Evolutionary conservation across 108 stramenopile genomes (phyloP), one percentile per base, ranked within the genome.

Genomic region (Cyclotella atomus): DNA sequence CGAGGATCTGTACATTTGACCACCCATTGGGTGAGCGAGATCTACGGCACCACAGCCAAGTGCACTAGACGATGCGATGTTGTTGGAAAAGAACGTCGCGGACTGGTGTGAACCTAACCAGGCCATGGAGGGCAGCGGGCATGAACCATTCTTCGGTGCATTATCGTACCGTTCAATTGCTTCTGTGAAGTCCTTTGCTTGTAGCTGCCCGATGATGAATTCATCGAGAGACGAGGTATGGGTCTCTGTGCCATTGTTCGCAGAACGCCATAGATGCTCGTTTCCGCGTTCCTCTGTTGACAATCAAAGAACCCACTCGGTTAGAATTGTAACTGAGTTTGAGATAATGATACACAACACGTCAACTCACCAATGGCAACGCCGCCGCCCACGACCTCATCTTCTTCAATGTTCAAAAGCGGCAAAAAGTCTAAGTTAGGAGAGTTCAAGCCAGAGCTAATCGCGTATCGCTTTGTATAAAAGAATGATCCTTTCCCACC

Each of bases 31-130:
- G 77, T 95, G 94, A 21, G 83, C 75, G 32, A 95, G 76, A 52
- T 95, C 94, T 19, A 95, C 70, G 27, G 91, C 90, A 17, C 94
- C 94, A 47, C 94, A 95, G n/a, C 94, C 94, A 35, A 92, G 65
- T 5, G 81, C 80, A 65, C 87, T 85, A 34, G 91, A 91, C 25
- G 88, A 89, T 6, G 88, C 71, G 17, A 88, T 89, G 75, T 92
- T 92, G 66, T 89, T 87, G 12, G 91, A 85, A 23, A 95, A 83
- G 53, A 88, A 92, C 3, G 94, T 81, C 25, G 82, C 76, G 0
- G 90, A 91, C 32, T 91, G 80, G 59, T 85, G 82, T 14, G 94
- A 95, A 50, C 94, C 94, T 55, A 85, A 65, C 94, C 94, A 95
- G 34, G 89, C 89, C 83, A 88, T 77, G 2, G 88, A 89, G n/a